A percentile compares a stretch with the other conserved stretches of the same genome.
phyloP scores from a whole-genome alignment of 208 protist species.

The Acanthamoeba castellanii region DNA sequence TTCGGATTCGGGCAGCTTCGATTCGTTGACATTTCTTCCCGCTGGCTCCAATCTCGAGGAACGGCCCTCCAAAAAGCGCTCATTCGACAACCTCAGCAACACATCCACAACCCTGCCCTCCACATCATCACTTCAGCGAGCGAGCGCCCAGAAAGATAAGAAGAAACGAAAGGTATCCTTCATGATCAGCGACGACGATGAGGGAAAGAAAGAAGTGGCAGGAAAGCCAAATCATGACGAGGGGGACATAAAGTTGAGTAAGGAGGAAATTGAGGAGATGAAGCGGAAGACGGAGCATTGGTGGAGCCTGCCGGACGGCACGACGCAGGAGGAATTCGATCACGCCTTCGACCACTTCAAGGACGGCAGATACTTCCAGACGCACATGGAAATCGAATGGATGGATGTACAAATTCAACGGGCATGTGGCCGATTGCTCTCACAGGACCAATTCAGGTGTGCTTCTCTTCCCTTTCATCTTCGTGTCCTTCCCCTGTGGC shows the following conservation, averaged over 20 bases:
- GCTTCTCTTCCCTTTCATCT: neutral
- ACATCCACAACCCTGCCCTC: neutral
- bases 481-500: too few relatives aligned
- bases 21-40: neutral
- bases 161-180: constrained; percentile 45
- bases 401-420: neutral
- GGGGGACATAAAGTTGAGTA: neutral
- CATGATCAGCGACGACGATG: neutral
- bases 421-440: neutral
- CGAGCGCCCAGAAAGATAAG: neutral
- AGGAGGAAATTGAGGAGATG: constrained; percentile 35
- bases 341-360: neutral
- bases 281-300: constrained; percentile 40
- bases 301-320: neutral
- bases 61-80: neutral
- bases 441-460: neutral
- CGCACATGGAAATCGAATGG: neutral
- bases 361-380: neutral
- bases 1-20: constrained; percentile 59
- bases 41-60: neutral
- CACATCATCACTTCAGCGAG: neutral
- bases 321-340: constrained; percentile 30
- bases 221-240: neutral
- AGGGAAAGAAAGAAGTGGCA: neutral
- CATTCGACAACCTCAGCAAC: neutral